Percentiles rank a stretch among this genome's conserved stretches.
These are phyloP conservation scores for Clarireedia hainanense DNA, from an alignment of 2,329 filamentous ascomycete species.

Conservation along the genomic window DNA sequence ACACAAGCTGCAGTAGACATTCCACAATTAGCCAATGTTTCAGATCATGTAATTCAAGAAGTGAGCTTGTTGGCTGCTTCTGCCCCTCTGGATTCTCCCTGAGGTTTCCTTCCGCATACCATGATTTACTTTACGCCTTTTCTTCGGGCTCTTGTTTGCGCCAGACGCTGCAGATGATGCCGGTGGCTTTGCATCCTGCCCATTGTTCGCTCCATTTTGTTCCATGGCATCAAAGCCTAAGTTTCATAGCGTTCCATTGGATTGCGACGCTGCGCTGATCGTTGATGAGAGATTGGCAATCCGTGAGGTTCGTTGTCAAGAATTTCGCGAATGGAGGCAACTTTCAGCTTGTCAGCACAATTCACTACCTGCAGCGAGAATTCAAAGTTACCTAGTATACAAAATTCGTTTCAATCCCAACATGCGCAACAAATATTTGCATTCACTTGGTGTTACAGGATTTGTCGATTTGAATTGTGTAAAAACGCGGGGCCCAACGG, in stretches of 20 bases:
- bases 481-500: slow-evolving; percentile 6
- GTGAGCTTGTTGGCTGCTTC: slow-evolving; percentile 16
- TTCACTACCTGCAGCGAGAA: background rate
- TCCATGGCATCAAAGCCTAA: slow-evolving; percentile 31
- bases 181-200: slow-evolving; percentile 27
- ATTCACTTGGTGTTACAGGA: slow-evolving; percentile 2
- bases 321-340: background rate
- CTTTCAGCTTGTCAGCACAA: slow-evolving; percentile 13
- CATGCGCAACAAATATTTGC: background rate
- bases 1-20: slow-evolving; percentile 63
- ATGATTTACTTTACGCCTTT: slow-evolving; percentile 84
- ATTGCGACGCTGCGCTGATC: slow-evolving; percentile 22
- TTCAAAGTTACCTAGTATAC: background rate
- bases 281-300: slow-evolving; percentile 11
- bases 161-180: slow-evolving; percentile 26
- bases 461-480: slow-evolving; percentile 3
- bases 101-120: slow-evolving; percentile 46
- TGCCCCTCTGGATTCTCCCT: slow-evolving; percentile 8
- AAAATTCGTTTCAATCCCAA: background rate
- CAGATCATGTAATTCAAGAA: slow-evolving; percentile 14
- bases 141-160: slow-evolving; percentile 58
- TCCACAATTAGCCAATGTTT: slow-evolving; percentile 27
- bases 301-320: background rate
- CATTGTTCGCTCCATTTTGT: slow-evolving; percentile 29
- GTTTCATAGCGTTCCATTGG: slow-evolving; percentile 29